phyloP scores from a whole-genome alignment of 345 rosid species.

The Limnanthes douglasii region DNA sequence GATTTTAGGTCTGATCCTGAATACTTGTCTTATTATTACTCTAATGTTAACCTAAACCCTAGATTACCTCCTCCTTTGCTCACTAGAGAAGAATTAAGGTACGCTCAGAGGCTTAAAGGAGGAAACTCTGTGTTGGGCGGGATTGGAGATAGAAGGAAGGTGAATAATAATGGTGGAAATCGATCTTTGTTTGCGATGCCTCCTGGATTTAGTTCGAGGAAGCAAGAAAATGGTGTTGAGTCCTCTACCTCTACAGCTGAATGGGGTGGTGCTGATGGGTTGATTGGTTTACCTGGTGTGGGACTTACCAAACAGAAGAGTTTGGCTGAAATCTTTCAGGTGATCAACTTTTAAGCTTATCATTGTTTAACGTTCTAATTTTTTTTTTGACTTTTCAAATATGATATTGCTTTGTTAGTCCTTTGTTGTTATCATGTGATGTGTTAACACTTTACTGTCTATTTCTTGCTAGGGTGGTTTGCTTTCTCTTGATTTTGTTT shows the following conservation, averaged over 20 bases:
- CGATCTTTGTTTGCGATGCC: conserved; percentile 57
- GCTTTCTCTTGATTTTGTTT: no score
- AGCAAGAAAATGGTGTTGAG: conserved; percentile 29
- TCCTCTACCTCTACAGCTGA: conserved; percentile 27
- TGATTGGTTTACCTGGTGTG: conserved; percentile 58
- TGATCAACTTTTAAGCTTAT: conserved; percentile 10
- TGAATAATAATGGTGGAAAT: conserved; percentile 20
- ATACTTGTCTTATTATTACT: conserved; percentile 51
- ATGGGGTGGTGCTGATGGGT: conserved; percentile 71
- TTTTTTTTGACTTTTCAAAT: not conserved
- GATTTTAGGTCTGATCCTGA: conserved; percentile 79
- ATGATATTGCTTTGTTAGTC: not conserved
- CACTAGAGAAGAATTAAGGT: conserved; percentile 81
- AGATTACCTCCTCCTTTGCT: conserved; percentile 85
- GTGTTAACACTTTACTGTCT: not conserved
- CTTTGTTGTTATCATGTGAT: not conserved
- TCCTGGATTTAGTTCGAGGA: conserved; percentile 65
- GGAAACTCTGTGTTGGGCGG: conserved; percentile 46
- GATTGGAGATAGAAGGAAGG: conserved; percentile 61
- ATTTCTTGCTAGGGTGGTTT: no score
- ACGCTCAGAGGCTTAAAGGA: conserved; percentile 61
- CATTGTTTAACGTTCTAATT: not conserved
- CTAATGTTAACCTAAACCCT: conserved; percentile 72
- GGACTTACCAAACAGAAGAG: conserved; percentile 60
- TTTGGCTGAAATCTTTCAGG: conserved; percentile 76